These are phyloP conservation scores for Colletotrichum sp. DNA, from an alignment of 2,329 filamentous ascomycete species.

Conservation along the genomic window DNA sequence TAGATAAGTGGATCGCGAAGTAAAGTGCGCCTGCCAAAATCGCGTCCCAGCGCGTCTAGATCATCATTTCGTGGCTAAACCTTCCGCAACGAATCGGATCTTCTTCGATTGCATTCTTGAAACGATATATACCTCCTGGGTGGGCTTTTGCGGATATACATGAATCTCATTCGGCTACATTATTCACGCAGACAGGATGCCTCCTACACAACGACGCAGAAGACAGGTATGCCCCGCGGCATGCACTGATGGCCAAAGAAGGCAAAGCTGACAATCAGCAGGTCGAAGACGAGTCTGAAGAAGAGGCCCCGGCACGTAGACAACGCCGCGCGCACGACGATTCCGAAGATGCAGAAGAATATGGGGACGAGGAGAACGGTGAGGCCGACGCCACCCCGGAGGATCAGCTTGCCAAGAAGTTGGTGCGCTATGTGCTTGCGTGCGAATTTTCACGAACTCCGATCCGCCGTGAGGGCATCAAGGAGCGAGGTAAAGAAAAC, in stretches of 20 bases:
- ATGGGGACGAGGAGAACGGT: slow-evolving; percentile 45
- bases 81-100: not conserved
- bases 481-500: slow-evolving; percentile 60
- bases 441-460: slow-evolving; percentile 68
- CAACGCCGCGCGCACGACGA: slow-evolving; percentile 33
- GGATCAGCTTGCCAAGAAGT: slow-evolving; percentile 64
- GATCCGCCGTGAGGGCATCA: slow-evolving; percentile 67
- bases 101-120: not conserved
- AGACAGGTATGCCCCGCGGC: slow-evolving; percentile 31
- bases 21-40: slow-evolving; percentile 3
- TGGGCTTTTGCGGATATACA: not conserved
- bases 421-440: slow-evolving; percentile 72
- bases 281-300: slow-evolving; percentile 31
- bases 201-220: slow-evolving; percentile 33
- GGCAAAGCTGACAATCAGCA: slow-evolving; percentile 17
- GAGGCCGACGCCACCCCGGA: slow-evolving; percentile 41
- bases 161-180: not conserved
- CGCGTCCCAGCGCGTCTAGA: slow-evolving; percentile 8
- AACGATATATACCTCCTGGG: not conserved
- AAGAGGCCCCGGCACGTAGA: slow-evolving; percentile 34
- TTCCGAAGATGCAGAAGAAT: slow-evolving; percentile 34
- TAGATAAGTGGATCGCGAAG: not conserved
- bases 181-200: slow-evolving; percentile 27
- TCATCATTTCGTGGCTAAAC: not conserved
- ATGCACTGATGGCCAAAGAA: not conserved